Percentiles rank a stretch among this genome's conserved stretches.
Conservation (phyloP, 495 filamentous ascomycete genomes). For the Neurospora terricola region DNA sequence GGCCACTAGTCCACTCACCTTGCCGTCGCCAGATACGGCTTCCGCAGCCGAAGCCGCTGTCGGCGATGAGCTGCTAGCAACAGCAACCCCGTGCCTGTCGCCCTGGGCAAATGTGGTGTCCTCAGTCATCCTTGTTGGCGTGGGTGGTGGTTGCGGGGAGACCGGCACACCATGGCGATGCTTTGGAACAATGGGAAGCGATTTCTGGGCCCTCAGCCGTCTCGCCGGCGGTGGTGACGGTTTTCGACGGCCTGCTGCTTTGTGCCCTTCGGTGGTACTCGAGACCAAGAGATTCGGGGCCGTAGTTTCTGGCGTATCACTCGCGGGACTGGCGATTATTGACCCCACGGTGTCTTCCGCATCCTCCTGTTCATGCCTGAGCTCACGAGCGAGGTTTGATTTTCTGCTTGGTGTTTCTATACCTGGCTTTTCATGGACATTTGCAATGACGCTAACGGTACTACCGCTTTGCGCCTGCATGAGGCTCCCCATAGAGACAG, state of each 20-base stretch:
- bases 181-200: constrained; percentile 35
- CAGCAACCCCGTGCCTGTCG: background rate
- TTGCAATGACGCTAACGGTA: constrained; percentile 62
- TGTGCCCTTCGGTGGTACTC: background rate
- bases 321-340: background rate
- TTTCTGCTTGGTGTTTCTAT: constrained; percentile 71
- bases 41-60: background rate
- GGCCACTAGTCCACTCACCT: constrained; percentile 17
- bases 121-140: constrained; percentile 8
- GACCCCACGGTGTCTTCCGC: background rate
- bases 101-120: background rate
- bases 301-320: background rate
- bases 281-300: background rate
- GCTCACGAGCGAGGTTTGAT: constrained; percentile 18
- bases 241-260: constrained; percentile 2
- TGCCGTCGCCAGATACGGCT: constrained; percentile 1
- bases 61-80: background rate
- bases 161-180: constrained; percentile 38
- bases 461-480: constrained; percentile 37
- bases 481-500: constrained; percentile 40
- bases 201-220: constrained; percentile 28
- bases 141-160: constrained; percentile 9
- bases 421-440: constrained; percentile 74
- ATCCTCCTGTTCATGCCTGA: constrained; percentile 2
- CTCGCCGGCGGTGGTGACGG: constrained; percentile 12